phyloP scores from a whole-genome alignment of 805 yeast genomes.

The Hanseniaspora pseudoguilliermondii region DNA sequence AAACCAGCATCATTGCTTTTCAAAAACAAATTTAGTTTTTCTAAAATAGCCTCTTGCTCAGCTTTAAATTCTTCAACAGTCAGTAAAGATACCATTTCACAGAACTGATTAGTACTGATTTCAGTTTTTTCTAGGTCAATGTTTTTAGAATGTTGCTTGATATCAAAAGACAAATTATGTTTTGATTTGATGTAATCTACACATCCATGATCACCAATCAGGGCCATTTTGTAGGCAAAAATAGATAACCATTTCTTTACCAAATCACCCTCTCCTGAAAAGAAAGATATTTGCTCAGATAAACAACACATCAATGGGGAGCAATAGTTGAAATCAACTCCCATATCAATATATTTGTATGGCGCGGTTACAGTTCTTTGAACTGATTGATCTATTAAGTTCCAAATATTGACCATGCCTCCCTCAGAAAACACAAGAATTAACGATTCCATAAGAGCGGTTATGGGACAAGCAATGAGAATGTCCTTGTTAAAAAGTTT shows the following conservation, averaged over 20 bases:
- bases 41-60: not conserved
- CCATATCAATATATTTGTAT: conserved; percentile 65
- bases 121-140: not conserved
- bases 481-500: conserved; percentile 39
- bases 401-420: conserved; percentile 36
- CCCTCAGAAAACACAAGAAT: conserved; percentile 16
- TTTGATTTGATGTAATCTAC: not conserved
- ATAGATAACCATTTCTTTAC: conserved; percentile 39
- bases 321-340: conserved; percentile 26
- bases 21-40: not conserved
- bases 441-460: conserved; percentile 42
- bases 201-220: conserved; percentile 46
- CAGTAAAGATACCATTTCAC: not conserved
- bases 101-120: not conserved
- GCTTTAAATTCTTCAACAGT: not conserved
- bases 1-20: not conserved
- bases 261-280: conserved; percentile 24
- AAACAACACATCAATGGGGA: conserved; percentile 49
- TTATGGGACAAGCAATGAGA: conserved; percentile 41
- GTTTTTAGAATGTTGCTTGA: no score
- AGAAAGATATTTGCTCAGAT: conserved; percentile 58
- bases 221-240: conserved; percentile 35
- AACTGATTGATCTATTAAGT: conserved; percentile 60
- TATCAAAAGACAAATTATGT: not conserved
- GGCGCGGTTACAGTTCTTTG: conserved; percentile 63